Base-by-base conservation (phyloP, 768 basidiomycete species). In the Aureoboletus auriporus region DNA sequence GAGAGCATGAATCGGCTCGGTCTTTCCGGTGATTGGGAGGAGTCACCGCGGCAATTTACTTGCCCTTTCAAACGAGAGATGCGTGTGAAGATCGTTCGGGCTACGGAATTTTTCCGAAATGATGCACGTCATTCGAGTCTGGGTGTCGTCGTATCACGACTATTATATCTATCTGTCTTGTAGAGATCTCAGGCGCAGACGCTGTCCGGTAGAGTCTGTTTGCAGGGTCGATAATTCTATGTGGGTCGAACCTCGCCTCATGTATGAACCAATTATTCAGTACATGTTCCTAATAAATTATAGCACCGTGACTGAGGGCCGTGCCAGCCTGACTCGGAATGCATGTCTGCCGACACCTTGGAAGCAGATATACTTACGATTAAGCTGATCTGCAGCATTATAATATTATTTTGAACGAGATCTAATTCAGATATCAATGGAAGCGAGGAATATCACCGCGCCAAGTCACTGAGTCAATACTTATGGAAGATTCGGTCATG, bases 361-460 rank as follows among this genome's bases (percentile, higher is more conserved):
- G 12, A 31, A 17, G 17, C 23, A 39, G 12, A 39, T 26, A 2
- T 20, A 26, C 6, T 14, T 20, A 35, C 23, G 14, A 16, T 35
- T 8, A 23, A 35, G 8, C 4, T 26, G 45, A 53, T 47, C 44
- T 28, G 16, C 46, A 33, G 13, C 6, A 34, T 38, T 23, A 23
- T 23, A 23, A 23, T 27, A 43, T 46, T 27, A 44, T 14, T 31
- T 30, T 4, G 37, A 5, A 44, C 48, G 39, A 55, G 39, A 53
- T 49, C 47, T 28, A 6, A 9, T 23, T 23, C 20, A 42, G 31
- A 42, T 39, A 55, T 55, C 35, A 27, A 39, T 39, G 34, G 5
- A 23, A 27, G 14, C n/a, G 20, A 7, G 34, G 27, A 47, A 49
- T n/a, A 34, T 28, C 42, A 4, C 13, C 23, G n/a, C 20, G 23